Evolutionary conservation across 345 rosid genomes (phyloP).

Genomic region (Iberis pinnata): DNA sequence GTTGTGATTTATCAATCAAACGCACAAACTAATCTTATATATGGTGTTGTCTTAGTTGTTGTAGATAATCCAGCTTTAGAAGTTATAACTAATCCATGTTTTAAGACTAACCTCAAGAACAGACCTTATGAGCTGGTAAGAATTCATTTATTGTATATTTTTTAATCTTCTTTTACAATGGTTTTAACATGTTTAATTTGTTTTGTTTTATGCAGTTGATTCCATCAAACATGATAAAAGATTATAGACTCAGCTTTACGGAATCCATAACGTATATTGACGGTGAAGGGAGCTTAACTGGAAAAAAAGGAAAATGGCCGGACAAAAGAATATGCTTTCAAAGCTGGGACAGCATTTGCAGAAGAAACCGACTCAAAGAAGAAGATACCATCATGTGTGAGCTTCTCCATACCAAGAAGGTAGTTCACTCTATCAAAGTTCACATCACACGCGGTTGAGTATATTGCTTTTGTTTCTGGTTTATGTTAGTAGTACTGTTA

Average conservation of each 20-base stretch:
- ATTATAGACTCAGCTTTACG: neutral
- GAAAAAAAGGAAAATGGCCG: conserved; percentile 12
- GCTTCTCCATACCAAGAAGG: neutral
- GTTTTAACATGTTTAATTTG: neutral
- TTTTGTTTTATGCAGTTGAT: conserved; percentile 6
- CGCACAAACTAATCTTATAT: neutral
- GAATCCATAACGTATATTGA: conserved; percentile 4
- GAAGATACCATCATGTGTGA: conserved; percentile 9
- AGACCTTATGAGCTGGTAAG: conserved; percentile 24
- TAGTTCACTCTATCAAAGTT: conserved; percentile 11
- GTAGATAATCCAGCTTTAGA: neutral
- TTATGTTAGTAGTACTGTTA: no score
- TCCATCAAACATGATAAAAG: conserved; percentile 13
- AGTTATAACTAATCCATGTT: conserved; percentile 1
- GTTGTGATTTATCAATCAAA: neutral
- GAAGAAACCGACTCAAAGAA: conserved; percentile 19
- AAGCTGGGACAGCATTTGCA: conserved; percentile 26
- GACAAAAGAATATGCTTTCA: conserved; percentile 14
- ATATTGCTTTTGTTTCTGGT: no score
- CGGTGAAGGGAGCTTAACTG: conserved; percentile 1
- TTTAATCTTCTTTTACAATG: no score
- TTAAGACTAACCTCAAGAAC: neutral
- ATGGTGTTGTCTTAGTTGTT: conserved; percentile 7
- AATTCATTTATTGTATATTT: no score
- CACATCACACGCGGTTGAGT: conserved; percentile 6